phyloP scores from a whole-genome alignment of 148 eudicot species.

The Chenopodium suecicum region DNA sequence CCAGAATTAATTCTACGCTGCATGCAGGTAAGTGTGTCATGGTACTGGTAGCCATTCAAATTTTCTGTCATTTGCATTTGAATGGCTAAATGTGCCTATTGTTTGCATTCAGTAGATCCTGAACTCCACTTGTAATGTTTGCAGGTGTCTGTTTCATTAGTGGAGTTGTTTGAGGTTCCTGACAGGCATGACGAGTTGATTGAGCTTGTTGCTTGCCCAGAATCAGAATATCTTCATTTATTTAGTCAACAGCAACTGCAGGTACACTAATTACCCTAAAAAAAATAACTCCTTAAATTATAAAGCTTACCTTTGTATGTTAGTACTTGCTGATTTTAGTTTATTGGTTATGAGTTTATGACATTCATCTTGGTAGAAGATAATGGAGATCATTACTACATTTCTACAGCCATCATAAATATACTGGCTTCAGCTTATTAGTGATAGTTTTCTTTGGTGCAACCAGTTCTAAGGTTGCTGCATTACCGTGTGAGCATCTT shows the following conservation, averaged over 20 bases:
- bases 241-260: slow-evolving; percentile 91
- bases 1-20: slow-evolving; percentile 85
- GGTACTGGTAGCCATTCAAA: neutral
- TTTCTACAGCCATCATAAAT: neutral
- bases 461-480: neutral
- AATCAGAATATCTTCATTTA: slow-evolving; percentile 61
- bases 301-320: neutral
- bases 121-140: slow-evolving; percentile 6
- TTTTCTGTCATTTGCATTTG: neutral
- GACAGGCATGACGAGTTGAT: slow-evolving; percentile 68
- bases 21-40: slow-evolving; percentile 65
- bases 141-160: slow-evolving; percentile 79
- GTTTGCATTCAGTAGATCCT: neutral
- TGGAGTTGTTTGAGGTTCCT: slow-evolving; percentile 61
- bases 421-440: neutral
- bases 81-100: neutral
- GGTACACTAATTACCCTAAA: slow-evolving; percentile 30
- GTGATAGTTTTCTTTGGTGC: neutral
- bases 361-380: neutral
- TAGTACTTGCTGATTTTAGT: neutral
- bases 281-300: neutral
- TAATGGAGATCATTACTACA: neutral
- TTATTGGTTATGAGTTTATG: neutral
- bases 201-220: slow-evolving; percentile 78
- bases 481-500: neutral